Evolutionary conservation across 2,329 filamentous ascomycete genomes (phyloP).

Genomic region (Sordariomycetes sp.): DNA sequence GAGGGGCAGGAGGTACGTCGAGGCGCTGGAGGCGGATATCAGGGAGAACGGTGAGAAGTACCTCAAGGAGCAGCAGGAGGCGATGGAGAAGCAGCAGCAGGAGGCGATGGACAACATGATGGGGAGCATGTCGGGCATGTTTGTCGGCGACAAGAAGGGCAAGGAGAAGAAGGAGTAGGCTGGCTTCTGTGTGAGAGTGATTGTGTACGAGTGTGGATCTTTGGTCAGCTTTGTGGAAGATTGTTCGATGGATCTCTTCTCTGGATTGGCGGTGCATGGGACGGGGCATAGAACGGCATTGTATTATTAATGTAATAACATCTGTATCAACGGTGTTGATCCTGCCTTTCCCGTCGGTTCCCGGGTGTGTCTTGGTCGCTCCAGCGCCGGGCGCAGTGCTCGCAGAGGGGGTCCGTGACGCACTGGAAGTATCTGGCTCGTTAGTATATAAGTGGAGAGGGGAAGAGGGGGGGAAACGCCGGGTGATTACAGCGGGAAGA

Average conservation of each 20-base stretch:
- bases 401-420: constrained; percentile 1
- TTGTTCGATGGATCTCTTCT: neutral
- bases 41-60: constrained; percentile 88
- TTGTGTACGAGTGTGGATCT: neutral
- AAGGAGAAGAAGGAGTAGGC: neutral
- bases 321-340: neutral
- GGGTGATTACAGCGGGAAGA: neutral
- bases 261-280: neutral
- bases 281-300: constrained; percentile 1
- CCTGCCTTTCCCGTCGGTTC: neutral
- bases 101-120: constrained; percentile 91
- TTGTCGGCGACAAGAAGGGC: constrained; percentile 13
- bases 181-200: neutral
- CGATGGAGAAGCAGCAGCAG: constrained; percentile 79
- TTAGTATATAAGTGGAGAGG: neutral
- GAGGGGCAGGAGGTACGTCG: constrained; percentile 79
- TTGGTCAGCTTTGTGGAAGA: neutral
- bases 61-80: constrained; percentile 83
- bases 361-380: neutral
- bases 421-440: neutral
- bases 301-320: constrained; percentile 5
- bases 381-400: neutral
- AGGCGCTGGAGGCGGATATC: constrained; percentile 81
- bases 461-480: no score
- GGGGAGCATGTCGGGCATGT: constrained; percentile 53